Evolutionary conservation across 2,329 filamentous ascomycete species (phyloP), one percentile per base, ranked within the genome.

Genomic region (Rugonectria rugulosa): DNA sequence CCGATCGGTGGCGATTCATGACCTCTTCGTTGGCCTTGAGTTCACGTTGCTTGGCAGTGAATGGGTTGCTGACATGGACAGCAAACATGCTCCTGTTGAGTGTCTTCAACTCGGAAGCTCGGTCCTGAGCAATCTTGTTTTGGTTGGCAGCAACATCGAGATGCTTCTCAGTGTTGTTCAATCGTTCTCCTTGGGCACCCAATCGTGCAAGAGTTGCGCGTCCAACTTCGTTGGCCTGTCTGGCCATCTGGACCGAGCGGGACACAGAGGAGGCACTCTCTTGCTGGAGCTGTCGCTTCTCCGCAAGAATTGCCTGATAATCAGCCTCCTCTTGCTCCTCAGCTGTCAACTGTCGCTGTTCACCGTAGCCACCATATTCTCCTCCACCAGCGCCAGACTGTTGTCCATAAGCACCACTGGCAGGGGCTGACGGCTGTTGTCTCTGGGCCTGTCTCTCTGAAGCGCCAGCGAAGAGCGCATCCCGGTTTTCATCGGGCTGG

Each of bases 51-150:
- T 84, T 86, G 12, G 85, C 86, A 0, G 90, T 95, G 71, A 97
- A 91, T 0, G 89, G 89, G 66, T 92, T 92, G 48, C 81, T 80
- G 21, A 93, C 88, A 68, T 92, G 89, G 19, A 93, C 84, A 5
- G 91, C 90, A 69, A 97, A 97, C 92, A 97, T 96, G 77, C 88
- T 92, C 60, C 89, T 82, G 74, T 97, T 96, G 44, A 96, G 79
- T 1, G 85, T 91, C 77, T 94, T 94, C 31, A 97, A 79, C 70
- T 97, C 92, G 42, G 87, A 85, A 1, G 92, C 89, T 65, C 91
- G 90, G 63, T 93, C 91, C 64, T 92, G 88, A 0, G 91, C 90
- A 56, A 90, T 78, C 54, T 86, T 85, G 65, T 90, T 91, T 70
- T 92, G 88, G 60, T 88, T 88, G n/a, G 84, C 77, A 4, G 92